These are phyloP conservation scores for Guadua angustifolia DNA, from an alignment of 176 grass and related monocot genomes.

Conservation along the genomic window DNA sequence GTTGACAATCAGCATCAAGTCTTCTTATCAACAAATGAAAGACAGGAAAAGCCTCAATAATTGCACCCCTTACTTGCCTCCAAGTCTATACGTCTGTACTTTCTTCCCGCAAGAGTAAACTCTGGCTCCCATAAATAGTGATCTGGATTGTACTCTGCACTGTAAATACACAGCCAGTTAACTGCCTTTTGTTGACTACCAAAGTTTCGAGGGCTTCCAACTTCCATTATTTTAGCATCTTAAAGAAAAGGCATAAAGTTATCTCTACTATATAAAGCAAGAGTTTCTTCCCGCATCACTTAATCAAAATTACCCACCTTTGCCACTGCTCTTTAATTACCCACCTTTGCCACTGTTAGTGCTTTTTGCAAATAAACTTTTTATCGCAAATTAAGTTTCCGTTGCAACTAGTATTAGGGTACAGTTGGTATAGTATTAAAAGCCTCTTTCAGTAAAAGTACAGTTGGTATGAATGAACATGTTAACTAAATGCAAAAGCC, in stretches of 20 bases:
- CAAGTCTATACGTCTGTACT: conserved; percentile 94
- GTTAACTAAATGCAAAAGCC: conserved; percentile 22
- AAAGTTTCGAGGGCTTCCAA: background rate
- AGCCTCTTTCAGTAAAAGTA: conserved; percentile 34
- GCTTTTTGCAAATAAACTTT: too few relatives aligned
- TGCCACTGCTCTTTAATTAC: too few relatives aligned
- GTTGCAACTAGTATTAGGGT: too few relatives aligned
- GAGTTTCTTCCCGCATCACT: too few relatives aligned
- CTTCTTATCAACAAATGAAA: conserved; percentile 40
- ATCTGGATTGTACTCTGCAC: conserved; percentile 98
- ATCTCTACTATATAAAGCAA: too few relatives aligned
- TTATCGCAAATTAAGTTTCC: too few relatives aligned
- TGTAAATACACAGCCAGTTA: conserved; percentile 52
- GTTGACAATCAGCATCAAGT: conserved; percentile 17
- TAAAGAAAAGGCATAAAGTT: conserved; percentile 15
- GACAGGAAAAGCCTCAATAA: conserved; percentile 48
- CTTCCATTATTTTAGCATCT: background rate
- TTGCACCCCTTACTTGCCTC: conserved; percentile 94
- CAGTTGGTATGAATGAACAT: conserved; percentile 13
- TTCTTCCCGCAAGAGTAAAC: conserved; percentile 90
- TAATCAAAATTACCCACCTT: too few relatives aligned
- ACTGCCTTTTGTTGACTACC: background rate
- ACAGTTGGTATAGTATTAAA: too few relatives aligned
- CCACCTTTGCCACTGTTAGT: too few relatives aligned
- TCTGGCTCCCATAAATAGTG: conserved; percentile 98